Evolutionary conservation across 495 filamentous ascomycete genomes (phyloP).

Genomic region (Rhypophila decipiens): DNA sequence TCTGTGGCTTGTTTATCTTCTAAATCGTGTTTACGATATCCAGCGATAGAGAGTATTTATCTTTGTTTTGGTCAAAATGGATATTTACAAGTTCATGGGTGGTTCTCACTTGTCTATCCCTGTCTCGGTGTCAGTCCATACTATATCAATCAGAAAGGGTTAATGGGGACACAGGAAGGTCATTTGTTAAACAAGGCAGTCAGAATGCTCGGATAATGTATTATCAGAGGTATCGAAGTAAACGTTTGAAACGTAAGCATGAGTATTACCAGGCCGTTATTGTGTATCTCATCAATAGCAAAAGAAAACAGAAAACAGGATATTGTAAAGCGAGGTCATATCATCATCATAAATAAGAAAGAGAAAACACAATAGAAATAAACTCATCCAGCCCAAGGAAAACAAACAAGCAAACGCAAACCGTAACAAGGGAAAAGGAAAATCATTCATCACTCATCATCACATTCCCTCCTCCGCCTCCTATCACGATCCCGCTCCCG

Average conservation of each 20-base stretch:
- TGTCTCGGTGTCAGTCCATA: no score
- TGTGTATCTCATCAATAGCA: neutral
- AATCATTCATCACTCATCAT: conserved; percentile 11
- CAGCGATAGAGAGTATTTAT: neutral
- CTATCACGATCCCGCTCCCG: neutral
- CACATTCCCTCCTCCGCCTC: conserved; percentile 9
- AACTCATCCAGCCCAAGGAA: no score
- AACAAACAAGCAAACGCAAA: no score
- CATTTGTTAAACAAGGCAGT: neutral
- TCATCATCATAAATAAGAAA: conserved; percentile 1
- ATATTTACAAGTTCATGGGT: no score
- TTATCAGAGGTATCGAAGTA: neutral
- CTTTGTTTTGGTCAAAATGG: no score
- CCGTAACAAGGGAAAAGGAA: conserved; percentile 3
- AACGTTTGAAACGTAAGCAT: neutral
- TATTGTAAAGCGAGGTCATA: conserved; percentile 8
- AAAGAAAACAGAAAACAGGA: conserved; percentile 7
- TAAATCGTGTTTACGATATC: no score
- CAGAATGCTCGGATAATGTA: no score
- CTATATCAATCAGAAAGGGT: neutral
- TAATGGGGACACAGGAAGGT: neutral
- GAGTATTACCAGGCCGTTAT: neutral
- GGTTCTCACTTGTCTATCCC: no score
- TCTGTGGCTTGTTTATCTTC: no score
- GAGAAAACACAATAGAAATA: neutral